Conservation (phyloP, 108 stramenopile species). For the Cylindrotheca closterium region DNA sequence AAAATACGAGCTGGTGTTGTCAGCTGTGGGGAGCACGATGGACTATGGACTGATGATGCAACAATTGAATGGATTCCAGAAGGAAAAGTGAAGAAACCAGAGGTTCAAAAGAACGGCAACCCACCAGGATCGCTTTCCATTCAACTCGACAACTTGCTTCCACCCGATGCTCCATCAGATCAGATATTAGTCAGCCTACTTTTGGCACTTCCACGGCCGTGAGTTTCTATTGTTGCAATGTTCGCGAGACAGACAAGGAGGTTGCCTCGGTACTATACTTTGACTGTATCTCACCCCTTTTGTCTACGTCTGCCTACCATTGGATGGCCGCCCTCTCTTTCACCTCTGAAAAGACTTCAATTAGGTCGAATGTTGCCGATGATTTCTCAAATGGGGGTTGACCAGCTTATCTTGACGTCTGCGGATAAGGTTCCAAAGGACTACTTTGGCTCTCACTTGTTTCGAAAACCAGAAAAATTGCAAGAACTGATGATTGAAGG, state of each 20-base stretch:
- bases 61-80: constrained; percentile 77
- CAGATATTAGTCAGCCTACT: constrained; percentile 61
- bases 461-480: constrained; percentile 68
- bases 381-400: constrained; percentile 87
- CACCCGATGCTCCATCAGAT: constrained; percentile 19
- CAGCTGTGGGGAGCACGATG: constrained; percentile 17
- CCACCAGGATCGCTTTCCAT: constrained; percentile 71
- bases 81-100: constrained; percentile 76
- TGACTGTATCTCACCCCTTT: too few species aligned
- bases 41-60: constrained; percentile 68
- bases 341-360: constrained; percentile 24
- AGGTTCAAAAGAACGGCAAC: constrained; percentile 66
- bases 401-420: constrained; percentile 67
- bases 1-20: constrained; percentile 74
- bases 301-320: too few species aligned
- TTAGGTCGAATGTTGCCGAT: constrained; percentile 87
- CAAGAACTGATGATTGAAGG: constrained; percentile 73
- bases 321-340: too few species aligned
- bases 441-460: constrained; percentile 91
- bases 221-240: constrained; percentile 11
- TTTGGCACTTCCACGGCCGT: constrained; percentile 87
- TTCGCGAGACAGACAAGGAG: too few species aligned
- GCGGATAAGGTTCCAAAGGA: constrained; percentile 85
- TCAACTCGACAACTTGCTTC: constrained; percentile 34
- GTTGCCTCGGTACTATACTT: too few species aligned